Conservation (phyloP, 108 stramenopile genomes). For the Nitzschia sp. region DNA sequence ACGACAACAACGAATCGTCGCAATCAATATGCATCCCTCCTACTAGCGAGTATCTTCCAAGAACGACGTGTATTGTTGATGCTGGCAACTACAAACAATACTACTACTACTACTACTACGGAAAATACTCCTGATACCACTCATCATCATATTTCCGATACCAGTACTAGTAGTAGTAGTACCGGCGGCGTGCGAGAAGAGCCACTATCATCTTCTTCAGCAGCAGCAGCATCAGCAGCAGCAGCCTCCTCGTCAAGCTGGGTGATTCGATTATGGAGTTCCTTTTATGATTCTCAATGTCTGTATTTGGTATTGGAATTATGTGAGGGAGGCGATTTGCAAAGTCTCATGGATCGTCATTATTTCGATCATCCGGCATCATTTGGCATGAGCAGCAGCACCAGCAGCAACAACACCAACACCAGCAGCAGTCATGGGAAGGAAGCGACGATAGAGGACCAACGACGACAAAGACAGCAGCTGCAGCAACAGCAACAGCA, state of each 20-base stretch:
- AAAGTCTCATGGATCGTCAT: constrained; percentile 9
- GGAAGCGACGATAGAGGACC: no score
- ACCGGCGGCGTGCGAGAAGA: neutral
- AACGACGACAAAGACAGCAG: no score
- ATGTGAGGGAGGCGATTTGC: constrained; percentile 11
- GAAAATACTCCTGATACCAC: no score
- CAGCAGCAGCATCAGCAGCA: no score
- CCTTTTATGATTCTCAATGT: constrained; percentile 41
- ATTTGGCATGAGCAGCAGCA: neutral
- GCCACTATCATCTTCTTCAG: no score
- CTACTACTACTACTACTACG: no score
- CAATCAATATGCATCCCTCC: constrained; percentile 13
- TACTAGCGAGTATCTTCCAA: neutral
- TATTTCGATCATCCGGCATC: no score
- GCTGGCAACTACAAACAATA: no score
- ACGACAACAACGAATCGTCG: neutral
- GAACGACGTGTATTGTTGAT: constrained; percentile 29
- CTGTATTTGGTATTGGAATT: constrained; percentile 41
- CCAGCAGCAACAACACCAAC: neutral
- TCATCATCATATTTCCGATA: neutral
- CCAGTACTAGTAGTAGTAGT: no score
- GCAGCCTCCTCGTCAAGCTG: no score
- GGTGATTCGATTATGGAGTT: constrained; percentile 28
- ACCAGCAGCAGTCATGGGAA: no score
- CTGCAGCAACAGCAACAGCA: neutral